Percentiles rank a stretch among this genome's conserved stretches.
These are phyloP conservation scores for Penicillium simplicissimum DNA, from an alignment of 495 filamentous ascomycete species.

Conservation along the genomic window DNA sequence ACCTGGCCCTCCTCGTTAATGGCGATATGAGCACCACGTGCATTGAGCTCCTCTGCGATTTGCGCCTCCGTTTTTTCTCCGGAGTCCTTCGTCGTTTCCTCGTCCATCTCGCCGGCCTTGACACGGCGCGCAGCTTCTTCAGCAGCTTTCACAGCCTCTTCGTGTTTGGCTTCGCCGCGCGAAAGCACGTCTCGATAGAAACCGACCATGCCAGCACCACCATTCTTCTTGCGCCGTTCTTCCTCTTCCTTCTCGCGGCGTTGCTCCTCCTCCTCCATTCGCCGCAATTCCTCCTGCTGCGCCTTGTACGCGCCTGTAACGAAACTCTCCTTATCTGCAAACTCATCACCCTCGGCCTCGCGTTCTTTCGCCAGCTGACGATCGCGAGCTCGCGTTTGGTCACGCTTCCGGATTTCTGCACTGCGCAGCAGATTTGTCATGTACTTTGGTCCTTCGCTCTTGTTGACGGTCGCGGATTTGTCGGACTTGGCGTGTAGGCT, in stretches of 20 bases:
- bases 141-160: constrained; percentile 63
- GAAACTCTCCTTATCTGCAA: constrained; percentile 93
- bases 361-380: constrained; percentile 83
- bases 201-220: constrained; percentile 72
- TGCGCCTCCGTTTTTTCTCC: constrained; percentile 71
- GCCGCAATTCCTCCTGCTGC: constrained; percentile 82
- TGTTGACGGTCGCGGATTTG: constrained; percentile 26
- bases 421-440: constrained; percentile 79
- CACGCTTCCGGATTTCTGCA: constrained; percentile 84
- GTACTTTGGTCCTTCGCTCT: constrained; percentile 64
- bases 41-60: constrained; percentile 70
- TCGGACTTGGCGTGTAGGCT: constrained; percentile 46
- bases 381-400: constrained; percentile 84
- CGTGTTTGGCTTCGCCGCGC: constrained; percentile 73
- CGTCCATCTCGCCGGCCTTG: constrained; percentile 39
- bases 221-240: constrained; percentile 59
- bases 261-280: constrained; percentile 80
- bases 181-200: constrained; percentile 87
- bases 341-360: constrained; percentile 91
- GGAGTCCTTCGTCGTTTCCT: constrained; percentile 32
- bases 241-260: constrained; percentile 66
- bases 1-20: constrained; percentile 94
- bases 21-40: constrained; percentile 64
- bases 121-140: constrained; percentile 64
- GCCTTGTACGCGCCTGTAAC: constrained; percentile 94